A percentile compares a stretch with the other conserved stretches of the same genome.
phyloP scores from a whole-genome alignment of 2,329 filamentous ascomycete genomes.

The Talaromyces sp. region DNA sequence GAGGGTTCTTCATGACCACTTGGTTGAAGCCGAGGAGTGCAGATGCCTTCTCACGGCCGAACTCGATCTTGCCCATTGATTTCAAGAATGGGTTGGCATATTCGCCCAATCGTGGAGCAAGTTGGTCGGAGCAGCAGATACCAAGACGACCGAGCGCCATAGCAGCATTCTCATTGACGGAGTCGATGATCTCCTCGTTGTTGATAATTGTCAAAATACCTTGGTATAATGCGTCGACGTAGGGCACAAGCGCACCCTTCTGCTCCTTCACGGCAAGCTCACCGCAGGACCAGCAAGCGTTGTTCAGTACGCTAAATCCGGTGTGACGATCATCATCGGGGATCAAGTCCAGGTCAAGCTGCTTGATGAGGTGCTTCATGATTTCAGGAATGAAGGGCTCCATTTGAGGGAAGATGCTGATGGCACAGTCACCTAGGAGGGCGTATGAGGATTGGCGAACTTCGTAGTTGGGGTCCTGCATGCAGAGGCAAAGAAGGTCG shows the following conservation, averaged over 20 bases:
- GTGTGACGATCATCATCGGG: slow-evolving; percentile 79
- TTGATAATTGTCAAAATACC: slow-evolving; percentile 80
- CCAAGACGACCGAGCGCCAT: slow-evolving; percentile 90
- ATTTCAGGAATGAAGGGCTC: slow-evolving; percentile 72
- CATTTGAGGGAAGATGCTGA: slow-evolving; percentile 84
- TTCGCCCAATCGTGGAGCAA: slow-evolving; percentile 76
- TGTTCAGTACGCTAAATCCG: slow-evolving; percentile 92
- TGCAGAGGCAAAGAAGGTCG: slow-evolving; percentile 84
- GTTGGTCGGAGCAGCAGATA: slow-evolving; percentile 71
- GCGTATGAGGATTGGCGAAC: slow-evolving; percentile 96
- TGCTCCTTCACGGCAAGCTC: slow-evolving; percentile 84
- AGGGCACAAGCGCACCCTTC: slow-evolving; percentile 72
- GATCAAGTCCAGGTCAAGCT: slow-evolving; percentile 79
- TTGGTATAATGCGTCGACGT: slow-evolving; percentile 74
- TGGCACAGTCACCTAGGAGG: slow-evolving; percentile 89
- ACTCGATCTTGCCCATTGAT: slow-evolving; percentile 80
- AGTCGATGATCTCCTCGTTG: slow-evolving; percentile 81
- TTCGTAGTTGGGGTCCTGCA: slow-evolving; percentile 88
- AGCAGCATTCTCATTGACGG: slow-evolving; percentile 89
- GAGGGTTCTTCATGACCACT: slow-evolving; percentile 81
- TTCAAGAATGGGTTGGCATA: slow-evolving; percentile 82
- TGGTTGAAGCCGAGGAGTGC: slow-evolving; percentile 89
- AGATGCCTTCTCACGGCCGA: slow-evolving; percentile 91
- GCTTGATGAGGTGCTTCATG: slow-evolving; percentile 76
- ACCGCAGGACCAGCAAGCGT: slow-evolving; percentile 94